Evolutionary conservation across 345 rosid genomes (phyloP), one percentile per base, ranked within the genome.

Genomic region (Camelina neglecta): DNA sequence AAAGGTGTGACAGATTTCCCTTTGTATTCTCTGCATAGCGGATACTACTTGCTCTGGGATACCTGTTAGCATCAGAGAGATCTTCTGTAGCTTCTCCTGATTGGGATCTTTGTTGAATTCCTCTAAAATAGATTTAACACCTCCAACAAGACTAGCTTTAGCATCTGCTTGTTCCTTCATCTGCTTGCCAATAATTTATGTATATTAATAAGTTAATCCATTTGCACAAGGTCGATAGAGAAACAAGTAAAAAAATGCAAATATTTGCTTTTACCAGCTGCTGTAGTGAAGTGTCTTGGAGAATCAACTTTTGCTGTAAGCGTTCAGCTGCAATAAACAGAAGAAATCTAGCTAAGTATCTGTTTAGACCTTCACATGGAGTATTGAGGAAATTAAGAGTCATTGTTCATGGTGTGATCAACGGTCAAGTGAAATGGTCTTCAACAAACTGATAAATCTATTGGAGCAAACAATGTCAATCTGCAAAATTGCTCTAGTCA

Each of bases 41-140:
- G 82, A 82, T 84, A 87, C 90, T 50, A 82, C 74, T 75, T 87
- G 88, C 71, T 78, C 75, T 74, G 93, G 89, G 42, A 93, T 82
- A 57, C 79, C 59, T 60, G 88, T 87, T 73, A 89, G 81, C 74
- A 76, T 74, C 60, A 63, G 67, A 67, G 39, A 81, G 18, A 89
- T 83, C 67, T 84, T 81, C 65, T 82, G 83, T 45, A 88, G 69
- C 81, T 83, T 87, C 11, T 88, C 89, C 76, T 81, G 84, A 49
- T 67, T 67, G 62, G 59, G 67, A 65, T 77, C 83, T 75, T 86
- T 86, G 78, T 75, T 74, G 68, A 84, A 64, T 75, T 85, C 90
- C 66, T 91, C 86, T n/a, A 87, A 84, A 71, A 91, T 63, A 48
- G 86, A 84, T 82, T 84, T 87, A 81, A 89, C 81, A 79, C 88